Conservation (phyloP, 1,284 basidiomycete species). For the Ganoderma lingzhi region DNA sequence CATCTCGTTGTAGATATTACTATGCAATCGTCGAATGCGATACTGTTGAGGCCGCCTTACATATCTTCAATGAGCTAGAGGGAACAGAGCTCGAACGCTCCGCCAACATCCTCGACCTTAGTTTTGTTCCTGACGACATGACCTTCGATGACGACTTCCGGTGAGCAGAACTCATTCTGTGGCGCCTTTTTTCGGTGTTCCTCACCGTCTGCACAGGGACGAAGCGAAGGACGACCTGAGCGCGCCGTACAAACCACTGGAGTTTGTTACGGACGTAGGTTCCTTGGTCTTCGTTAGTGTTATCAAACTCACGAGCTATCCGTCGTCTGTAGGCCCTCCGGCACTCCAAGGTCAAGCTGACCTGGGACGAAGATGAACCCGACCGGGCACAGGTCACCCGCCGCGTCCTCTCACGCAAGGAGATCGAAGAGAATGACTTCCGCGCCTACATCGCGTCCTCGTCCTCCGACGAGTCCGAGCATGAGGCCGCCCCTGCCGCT, state of each 20-base stretch:
- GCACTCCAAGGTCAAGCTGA: slow-evolving; percentile 97
- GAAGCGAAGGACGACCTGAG: slow-evolving; percentile 79
- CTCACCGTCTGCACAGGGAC: slow-evolving; percentile 61
- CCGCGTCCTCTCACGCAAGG: slow-evolving; percentile 78
- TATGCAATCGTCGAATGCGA: slow-evolving; percentile 97
- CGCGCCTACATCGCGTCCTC: slow-evolving; percentile 84
- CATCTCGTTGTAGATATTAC: slow-evolving; percentile 77
- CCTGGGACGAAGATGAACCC: slow-evolving; percentile 98
- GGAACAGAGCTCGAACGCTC: slow-evolving; percentile 97
- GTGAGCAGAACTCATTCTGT: slow-evolving; percentile 47
- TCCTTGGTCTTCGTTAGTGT: too few species aligned
- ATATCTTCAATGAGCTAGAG: slow-evolving; percentile 89
- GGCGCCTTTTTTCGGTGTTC: background rate
- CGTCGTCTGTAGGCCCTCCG: slow-evolving; percentile 81
- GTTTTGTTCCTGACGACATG: slow-evolving; percentile 95
- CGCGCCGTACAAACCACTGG: slow-evolving; percentile 80
- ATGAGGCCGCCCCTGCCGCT: slow-evolving; percentile 36
- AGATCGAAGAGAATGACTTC: slow-evolving; percentile 92
- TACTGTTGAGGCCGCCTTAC: slow-evolving; percentile 77
- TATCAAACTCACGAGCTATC: background rate
- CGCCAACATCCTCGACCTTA: slow-evolving; percentile 95
- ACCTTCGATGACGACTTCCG: slow-evolving; percentile 84
- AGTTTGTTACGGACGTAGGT: slow-evolving; percentile 93
- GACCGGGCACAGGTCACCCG: slow-evolving; percentile 87
- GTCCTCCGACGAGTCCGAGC: slow-evolving; percentile 55